phyloP scores from a whole-genome alignment of 495 filamentous ascomycete genomes.

The Aspergillus carlsbadensis region DNA sequence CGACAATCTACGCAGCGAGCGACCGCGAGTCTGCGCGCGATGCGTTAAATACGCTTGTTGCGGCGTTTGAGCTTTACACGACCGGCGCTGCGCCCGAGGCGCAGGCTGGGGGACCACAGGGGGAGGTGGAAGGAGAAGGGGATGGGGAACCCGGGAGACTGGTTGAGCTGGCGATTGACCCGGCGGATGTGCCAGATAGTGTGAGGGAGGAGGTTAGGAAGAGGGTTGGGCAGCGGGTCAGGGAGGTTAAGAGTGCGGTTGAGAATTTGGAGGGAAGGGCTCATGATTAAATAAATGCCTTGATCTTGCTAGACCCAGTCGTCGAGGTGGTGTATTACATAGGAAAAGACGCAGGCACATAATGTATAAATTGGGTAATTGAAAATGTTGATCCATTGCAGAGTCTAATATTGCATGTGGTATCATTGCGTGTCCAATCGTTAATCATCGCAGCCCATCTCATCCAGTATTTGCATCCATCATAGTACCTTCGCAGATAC shows the following conservation, averaged over 20 bases:
- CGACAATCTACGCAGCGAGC: slow-evolving; percentile 48
- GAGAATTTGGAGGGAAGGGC: slow-evolving; percentile 43
- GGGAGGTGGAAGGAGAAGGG: not conserved
- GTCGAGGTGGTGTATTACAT: too few species aligned
- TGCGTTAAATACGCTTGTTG: slow-evolving; percentile 37
- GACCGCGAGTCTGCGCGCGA: slow-evolving; percentile 47
- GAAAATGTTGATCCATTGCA: too few species aligned
- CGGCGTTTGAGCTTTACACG: slow-evolving; percentile 40
- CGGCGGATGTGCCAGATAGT: slow-evolving; percentile 22
- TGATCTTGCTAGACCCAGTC: not conserved
- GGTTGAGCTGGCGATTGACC: slow-evolving; percentile 36
- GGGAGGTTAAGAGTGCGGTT: slow-evolving; percentile 45
- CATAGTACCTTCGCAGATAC: too few species aligned
- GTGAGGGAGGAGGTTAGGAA: slow-evolving; percentile 38
- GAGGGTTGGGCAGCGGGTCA: slow-evolving; percentile 41
- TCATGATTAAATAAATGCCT: slow-evolving; percentile 24
- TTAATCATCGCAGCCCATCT: not conserved
- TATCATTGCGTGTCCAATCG: not conserved
- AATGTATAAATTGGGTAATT: too few species aligned
- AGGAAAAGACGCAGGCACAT: too few species aligned
- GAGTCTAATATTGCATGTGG: not conserved
- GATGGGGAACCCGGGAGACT: slow-evolving; percentile 9
- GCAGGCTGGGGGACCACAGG: too few species aligned
- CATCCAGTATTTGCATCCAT: too few species aligned
- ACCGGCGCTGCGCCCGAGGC: slow-evolving; percentile 7